Conservation (phyloP, 139 green algal species). For the Monoraphidium neglectum region DNA sequence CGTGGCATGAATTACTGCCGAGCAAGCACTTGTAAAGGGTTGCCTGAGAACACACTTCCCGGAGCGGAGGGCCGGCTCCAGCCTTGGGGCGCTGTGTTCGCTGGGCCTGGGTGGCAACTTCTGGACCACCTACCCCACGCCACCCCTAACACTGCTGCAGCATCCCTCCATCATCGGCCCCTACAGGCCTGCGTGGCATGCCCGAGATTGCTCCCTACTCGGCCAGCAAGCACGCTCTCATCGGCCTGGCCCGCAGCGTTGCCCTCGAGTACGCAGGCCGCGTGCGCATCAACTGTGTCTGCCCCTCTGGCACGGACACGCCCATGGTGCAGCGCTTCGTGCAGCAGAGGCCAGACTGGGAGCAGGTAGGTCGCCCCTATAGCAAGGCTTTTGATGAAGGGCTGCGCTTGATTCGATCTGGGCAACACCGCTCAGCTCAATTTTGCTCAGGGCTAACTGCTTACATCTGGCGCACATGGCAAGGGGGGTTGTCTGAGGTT, state of each 20-base stretch:
- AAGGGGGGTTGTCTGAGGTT: too few species aligned
- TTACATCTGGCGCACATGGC: background rate
- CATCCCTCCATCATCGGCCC: too few species aligned
- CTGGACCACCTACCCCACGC: too few species aligned
- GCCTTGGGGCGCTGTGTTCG: too few species aligned
- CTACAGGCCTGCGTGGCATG: slow-evolving; percentile 16
- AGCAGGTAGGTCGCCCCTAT: background rate
- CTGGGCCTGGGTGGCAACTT: too few species aligned
- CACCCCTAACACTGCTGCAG: too few species aligned
- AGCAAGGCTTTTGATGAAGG: too few species aligned
- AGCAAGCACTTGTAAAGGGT: too few species aligned
- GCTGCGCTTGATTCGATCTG: background rate
- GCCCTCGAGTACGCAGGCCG: slow-evolving; percentile 11
- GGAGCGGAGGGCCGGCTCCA: too few species aligned
- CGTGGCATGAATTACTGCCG: too few species aligned
- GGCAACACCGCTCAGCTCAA: background rate
- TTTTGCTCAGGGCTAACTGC: background rate
- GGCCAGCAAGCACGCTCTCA: slow-evolving; percentile 22
- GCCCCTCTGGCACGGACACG: slow-evolving; percentile 23
- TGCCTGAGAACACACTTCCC: too few species aligned
- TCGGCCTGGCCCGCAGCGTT: slow-evolving; percentile 1
- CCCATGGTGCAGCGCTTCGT: slow-evolving; percentile 27
- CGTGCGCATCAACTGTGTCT: slow-evolving; percentile 17
- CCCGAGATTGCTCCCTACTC: slow-evolving; percentile 23
- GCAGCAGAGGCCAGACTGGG: slow-evolving; percentile 14